Evolutionary conservation across 169 alveolate species (phyloP).

Genomic region (Sarcocystis neurona): DNA sequence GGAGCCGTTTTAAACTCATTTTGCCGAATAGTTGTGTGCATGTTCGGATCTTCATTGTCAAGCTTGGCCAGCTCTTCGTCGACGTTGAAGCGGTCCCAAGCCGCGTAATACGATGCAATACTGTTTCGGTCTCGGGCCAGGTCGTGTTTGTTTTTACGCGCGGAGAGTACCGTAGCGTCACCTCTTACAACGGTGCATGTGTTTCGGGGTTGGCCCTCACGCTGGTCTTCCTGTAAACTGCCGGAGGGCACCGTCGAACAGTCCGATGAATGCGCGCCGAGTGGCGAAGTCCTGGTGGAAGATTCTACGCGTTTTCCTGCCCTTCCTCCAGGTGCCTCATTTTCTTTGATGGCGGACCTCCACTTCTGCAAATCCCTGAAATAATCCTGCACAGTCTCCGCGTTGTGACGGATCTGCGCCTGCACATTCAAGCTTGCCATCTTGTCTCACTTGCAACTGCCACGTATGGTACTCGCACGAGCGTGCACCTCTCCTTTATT

Average conservation of each 20-base stretch:
- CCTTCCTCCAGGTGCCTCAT: background rate
- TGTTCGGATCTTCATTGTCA: background rate
- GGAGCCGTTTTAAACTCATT: no score
- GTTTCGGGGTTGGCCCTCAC: background rate
- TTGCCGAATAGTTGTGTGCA: background rate
- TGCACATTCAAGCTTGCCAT: constrained; percentile 14
- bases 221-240: no score
- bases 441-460: no score
- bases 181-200: no score
- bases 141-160: background rate
- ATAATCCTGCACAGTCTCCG: constrained; percentile 11
- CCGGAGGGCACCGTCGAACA: background rate
- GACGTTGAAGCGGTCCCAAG: constrained; percentile 29
- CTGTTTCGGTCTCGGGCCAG: constrained; percentile 28
- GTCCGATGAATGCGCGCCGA: no score
- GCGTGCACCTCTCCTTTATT: no score
- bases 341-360: constrained; percentile 3
- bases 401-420: constrained; percentile 31
- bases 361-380: constrained; percentile 20
- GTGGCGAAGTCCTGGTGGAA: no score
- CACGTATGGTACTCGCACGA: no score
- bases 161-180: background rate
- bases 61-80: constrained; percentile 22
- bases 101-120: constrained; percentile 8
- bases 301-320: background rate